Percentiles rank a stretch among this genome's conserved stretches.
phyloP scores from a whole-genome alignment of 1,284 basidiomycete species.

The Singerocomus rubriflavus region DNA sequence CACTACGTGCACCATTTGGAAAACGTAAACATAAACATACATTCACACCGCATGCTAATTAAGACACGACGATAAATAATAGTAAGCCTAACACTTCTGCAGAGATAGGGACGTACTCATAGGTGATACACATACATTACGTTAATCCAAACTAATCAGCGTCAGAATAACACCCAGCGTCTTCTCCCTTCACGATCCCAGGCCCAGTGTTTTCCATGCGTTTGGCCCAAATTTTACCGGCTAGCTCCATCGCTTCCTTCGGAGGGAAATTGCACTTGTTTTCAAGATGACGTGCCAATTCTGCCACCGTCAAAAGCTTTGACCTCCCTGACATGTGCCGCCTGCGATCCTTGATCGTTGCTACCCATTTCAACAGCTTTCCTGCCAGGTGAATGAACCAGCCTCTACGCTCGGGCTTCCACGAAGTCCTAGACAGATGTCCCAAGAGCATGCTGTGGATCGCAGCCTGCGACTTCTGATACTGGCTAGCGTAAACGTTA shows the following conservation, averaged over 20 bases:
- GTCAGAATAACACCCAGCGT: background rate
- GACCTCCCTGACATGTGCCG: background rate
- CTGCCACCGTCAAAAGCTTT: constrained; percentile 13
- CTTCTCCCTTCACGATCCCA: constrained; percentile 9
- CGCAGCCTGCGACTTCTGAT: too few relatives aligned
- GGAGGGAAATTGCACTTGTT: constrained; percentile 13
- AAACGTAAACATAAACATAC: background rate
- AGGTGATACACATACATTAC: too few relatives aligned
- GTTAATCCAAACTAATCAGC: background rate
- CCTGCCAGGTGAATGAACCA: constrained; percentile 28
- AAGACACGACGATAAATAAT: background rate
- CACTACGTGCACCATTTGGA: background rate
- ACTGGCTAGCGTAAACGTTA: too few relatives aligned
- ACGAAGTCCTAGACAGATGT: constrained; percentile 7
- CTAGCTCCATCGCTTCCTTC: constrained; percentile 17
- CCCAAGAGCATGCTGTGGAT: too few relatives aligned
- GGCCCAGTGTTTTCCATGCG: constrained; percentile 8
- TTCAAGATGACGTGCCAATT: constrained; percentile 18
- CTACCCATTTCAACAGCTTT: constrained; percentile 18
- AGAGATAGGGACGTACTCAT: background rate
- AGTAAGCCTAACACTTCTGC: too few relatives aligned
- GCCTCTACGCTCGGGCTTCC: constrained; percentile 7
- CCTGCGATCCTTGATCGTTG: constrained; percentile 6
- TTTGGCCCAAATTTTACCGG: constrained; percentile 17
- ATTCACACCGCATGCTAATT: background rate